Conservation (phyloP, 768 basidiomycete species). For the Serendipita indica region DNA sequence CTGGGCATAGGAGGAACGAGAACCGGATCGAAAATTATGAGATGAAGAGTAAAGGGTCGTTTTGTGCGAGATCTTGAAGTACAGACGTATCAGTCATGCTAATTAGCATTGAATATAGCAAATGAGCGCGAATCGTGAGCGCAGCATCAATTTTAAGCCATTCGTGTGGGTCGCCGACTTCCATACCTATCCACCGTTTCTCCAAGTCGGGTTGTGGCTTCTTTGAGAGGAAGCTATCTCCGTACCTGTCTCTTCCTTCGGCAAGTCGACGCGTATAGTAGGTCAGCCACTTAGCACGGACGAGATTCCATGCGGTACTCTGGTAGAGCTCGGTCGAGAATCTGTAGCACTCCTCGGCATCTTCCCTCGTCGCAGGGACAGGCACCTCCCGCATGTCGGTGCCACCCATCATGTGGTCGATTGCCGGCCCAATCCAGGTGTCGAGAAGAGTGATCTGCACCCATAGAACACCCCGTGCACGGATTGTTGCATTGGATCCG, state of each 20-base stretch:
- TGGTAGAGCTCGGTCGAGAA: neutral
- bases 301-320: neutral
- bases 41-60: neutral
- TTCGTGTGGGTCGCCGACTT: neutral
- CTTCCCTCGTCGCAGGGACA: slow-evolving; percentile 12
- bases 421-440: slow-evolving; percentile 16
- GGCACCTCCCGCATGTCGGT: slow-evolving; percentile 9
- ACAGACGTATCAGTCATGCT: neutral
- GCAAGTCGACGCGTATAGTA: neutral
- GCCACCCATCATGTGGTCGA: slow-evolving; percentile 14
- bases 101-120: neutral
- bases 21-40: too few species aligned
- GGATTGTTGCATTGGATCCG: slow-evolving; percentile 1
- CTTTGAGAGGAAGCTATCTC: neutral
- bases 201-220: neutral
- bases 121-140: neutral
- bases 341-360: neutral
- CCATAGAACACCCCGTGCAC: slow-evolving; percentile 14
- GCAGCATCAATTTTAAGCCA: neutral
- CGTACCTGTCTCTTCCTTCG: neutral
- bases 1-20: too few species aligned
- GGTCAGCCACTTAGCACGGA: neutral
- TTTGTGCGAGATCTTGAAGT: neutral
- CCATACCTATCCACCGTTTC: neutral
- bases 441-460: slow-evolving; percentile 17